Evolutionary conservation across 768 basidiomycete genomes (phyloP).

Genomic region (Psilocybe azurescens): DNA sequence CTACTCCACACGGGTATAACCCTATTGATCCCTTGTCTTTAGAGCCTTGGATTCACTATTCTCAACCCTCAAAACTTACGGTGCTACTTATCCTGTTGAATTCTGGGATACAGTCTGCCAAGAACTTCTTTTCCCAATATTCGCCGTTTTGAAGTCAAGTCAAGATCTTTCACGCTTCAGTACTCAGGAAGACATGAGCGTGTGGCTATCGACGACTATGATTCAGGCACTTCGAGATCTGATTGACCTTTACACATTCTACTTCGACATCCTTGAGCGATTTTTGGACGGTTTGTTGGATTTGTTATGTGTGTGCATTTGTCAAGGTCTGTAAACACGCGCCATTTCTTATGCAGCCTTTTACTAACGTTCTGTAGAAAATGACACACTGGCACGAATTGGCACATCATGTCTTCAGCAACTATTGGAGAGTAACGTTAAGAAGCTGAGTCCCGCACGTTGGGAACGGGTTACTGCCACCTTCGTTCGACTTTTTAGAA

Average conservation of each 20-base stretch:
- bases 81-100: conserved; percentile 80
- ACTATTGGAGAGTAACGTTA: conserved; percentile 90
- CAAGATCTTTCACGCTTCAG: conserved; percentile 92
- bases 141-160: conserved; percentile 91
- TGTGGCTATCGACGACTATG: conserved; percentile 99
- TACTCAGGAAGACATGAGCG: conserved; percentile 98
- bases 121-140: conserved; percentile 97
- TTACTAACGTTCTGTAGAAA: conserved; percentile 60
- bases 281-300: conserved; percentile 95
- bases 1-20: not conserved
- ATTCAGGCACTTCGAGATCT: conserved; percentile 96
- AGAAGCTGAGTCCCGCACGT: conserved; percentile 78
- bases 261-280: conserved; percentile 89
- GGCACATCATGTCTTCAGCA: conserved; percentile 98
- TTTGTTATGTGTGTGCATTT: conserved; percentile 94
- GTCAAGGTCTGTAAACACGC: conserved; percentile 77
- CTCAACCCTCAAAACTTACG: conserved; percentile 90
- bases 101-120: conserved; percentile 99
- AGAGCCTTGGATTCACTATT: conserved; percentile 98
- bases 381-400: conserved; percentile 96
- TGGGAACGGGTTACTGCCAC: conserved; percentile 95
- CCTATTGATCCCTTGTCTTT: conserved; percentile 11
- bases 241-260: conserved; percentile 94
- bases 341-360: not conserved
- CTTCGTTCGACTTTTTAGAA: conserved; percentile 95